Percentiles rank a stretch among this genome's conserved stretches.
Evolutionary conservation across 2,329 filamentous ascomycete genomes (phyloP).

Genomic region (Colletotrichum tropicale): DNA sequence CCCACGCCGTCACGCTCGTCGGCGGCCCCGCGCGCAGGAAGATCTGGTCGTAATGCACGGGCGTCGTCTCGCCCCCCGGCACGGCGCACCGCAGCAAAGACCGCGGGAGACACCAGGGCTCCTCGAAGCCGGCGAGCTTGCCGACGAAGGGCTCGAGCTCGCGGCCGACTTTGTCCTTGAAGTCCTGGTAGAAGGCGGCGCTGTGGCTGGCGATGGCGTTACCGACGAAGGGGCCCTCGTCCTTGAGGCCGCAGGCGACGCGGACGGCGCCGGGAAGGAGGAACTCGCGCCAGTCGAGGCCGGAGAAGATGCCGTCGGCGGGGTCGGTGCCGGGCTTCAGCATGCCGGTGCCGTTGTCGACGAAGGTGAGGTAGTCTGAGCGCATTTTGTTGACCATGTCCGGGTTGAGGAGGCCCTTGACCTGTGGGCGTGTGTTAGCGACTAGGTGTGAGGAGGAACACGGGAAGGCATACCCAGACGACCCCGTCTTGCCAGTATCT

Average conservation of each 20-base stretch:
- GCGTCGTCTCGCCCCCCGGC: slow-evolving; percentile 49
- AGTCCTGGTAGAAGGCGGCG: neutral
- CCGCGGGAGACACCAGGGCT: neutral
- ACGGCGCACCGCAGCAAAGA: neutral
- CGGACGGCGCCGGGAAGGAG: neutral
- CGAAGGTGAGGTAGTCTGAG: neutral
- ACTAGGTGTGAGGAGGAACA: accelerated
- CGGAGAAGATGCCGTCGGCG: neutral
- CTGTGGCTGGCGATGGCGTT: neutral
- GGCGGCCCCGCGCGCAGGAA: slow-evolving; percentile 60
- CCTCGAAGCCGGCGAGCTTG: neutral
- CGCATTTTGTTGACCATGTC: neutral
- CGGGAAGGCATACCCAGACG: neutral
- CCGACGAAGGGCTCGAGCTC: neutral
- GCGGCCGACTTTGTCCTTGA: neutral
- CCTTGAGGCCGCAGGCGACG: neutral
- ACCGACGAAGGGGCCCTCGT: neutral
- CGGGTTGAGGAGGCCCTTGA: neutral
- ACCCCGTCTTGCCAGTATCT: neutral
- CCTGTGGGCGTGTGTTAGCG: neutral
- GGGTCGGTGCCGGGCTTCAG: neutral
- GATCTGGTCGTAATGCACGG: slow-evolving; percentile 65
- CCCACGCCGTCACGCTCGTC: slow-evolving; percentile 60
- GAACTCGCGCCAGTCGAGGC: neutral
- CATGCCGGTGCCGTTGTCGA: neutral